phyloP scores from a whole-genome alignment of 1,284 basidiomycete genomes.

The Cryptococcus hybrid region DNA sequence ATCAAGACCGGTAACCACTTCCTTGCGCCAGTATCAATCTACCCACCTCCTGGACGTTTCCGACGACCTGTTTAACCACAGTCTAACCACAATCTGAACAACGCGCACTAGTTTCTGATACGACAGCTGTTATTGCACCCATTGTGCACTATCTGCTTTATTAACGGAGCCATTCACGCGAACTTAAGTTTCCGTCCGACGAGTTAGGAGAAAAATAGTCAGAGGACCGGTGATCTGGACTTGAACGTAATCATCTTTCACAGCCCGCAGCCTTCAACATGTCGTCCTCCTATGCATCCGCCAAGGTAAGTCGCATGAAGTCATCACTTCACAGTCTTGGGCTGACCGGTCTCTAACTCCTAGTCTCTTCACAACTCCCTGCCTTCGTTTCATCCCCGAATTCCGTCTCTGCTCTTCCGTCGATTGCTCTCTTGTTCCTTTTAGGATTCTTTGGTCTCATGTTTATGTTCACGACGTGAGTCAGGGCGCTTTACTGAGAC shows the following conservation, averaged over 20 bases:
- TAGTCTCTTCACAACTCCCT: slow-evolving; percentile 59
- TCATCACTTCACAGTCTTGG: not conserved
- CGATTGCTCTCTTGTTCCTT: slow-evolving; percentile 70
- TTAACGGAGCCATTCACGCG: no score
- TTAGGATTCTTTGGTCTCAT: slow-evolving; percentile 70
- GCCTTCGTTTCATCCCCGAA: slow-evolving; percentile 64
- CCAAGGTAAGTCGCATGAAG: slow-evolving; percentile 19
- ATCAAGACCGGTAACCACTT: no score
- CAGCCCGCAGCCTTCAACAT: no score
- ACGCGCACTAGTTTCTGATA: not conserved
- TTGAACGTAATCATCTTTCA: no score
- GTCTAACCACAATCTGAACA: not conserved
- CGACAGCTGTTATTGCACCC: no score
- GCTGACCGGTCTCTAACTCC: no score
- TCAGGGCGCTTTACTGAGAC: slow-evolving; percentile 3
- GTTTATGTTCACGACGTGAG: slow-evolving; percentile 86
- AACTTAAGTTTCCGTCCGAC: no score
- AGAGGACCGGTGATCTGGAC: no score
- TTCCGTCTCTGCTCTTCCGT: slow-evolving; percentile 65
- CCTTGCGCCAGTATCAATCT: no score
- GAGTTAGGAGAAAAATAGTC: no score
- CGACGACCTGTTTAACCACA: slow-evolving; percentile 53
- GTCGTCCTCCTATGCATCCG: slow-evolving; percentile 24
- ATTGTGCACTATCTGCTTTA: no score
- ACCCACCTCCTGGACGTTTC: no score